Percentiles rank a stretch among this genome's conserved stretches.
phyloP scores from a whole-genome alignment of 2,329 filamentous ascomycete species.

The Claviceps humidiphila region DNA sequence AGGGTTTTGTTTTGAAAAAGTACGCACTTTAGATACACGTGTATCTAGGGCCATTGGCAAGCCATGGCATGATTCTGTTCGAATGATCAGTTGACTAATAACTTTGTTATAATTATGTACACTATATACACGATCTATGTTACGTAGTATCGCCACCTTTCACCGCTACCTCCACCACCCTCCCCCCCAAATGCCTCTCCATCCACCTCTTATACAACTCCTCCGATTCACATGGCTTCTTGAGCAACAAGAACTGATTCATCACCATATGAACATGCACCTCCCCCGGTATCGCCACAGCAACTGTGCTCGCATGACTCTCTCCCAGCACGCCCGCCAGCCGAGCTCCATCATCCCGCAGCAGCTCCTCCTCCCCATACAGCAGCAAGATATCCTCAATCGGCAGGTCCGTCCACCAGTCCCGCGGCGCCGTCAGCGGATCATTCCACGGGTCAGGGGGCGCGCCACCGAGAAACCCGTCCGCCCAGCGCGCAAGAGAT shows the following conservation, averaged over 20 bases:
- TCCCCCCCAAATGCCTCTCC: background rate
- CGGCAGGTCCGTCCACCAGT: conserved; percentile 4
- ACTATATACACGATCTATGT: too few relatives aligned
- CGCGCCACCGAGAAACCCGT: background rate
- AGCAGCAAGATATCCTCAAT: conserved; percentile 1
- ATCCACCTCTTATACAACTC: conserved; percentile 3
- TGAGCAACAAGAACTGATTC: conserved; percentile 3
- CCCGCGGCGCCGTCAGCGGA: conserved; percentile 4
- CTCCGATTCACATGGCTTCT: conserved; percentile 2
- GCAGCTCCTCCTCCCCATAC: conserved; percentile 4
- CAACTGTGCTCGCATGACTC: background rate
- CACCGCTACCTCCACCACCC: background rate
- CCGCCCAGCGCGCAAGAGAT: conserved; percentile 1
- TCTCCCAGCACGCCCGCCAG: background rate
- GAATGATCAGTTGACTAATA: too few relatives aligned
- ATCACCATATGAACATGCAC: conserved; percentile 5
- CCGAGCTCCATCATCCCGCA: background rate
- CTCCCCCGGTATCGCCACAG: background rate
- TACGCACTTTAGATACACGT: too few relatives aligned
- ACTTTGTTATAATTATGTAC: too few relatives aligned
- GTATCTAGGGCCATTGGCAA: too few relatives aligned
- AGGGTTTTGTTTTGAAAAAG: too few relatives aligned
- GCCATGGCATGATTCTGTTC: too few relatives aligned
- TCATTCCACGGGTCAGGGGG: conserved; percentile 4
- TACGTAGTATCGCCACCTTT: too few relatives aligned